Conservation (phyloP, 2,329 filamentous ascomycete genomes). For the Xylariaceae sp. region DNA sequence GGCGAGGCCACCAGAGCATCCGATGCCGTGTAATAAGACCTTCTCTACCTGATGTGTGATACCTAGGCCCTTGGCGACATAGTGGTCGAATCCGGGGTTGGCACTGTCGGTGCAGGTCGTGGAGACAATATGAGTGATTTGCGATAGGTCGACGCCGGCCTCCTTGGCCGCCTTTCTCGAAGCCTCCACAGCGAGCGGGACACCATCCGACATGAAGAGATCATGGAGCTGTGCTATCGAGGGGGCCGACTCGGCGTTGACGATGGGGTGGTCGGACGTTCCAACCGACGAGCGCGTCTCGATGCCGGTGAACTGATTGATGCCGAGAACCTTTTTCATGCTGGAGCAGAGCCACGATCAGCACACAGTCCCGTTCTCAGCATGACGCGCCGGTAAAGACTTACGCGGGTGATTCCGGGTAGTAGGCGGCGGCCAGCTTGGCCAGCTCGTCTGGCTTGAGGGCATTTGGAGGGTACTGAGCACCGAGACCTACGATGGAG, state of each 20-base stretch:
- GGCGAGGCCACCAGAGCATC: slow-evolving; percentile 58
- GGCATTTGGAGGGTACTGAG: slow-evolving; percentile 51
- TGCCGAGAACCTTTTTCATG: slow-evolving; percentile 54
- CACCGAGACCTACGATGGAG: slow-evolving; percentile 51
- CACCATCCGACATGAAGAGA: slow-evolving; percentile 48
- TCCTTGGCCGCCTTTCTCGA: slow-evolving; percentile 48
- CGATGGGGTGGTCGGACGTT: slow-evolving; percentile 51
- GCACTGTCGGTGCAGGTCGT: slow-evolving; percentile 64
- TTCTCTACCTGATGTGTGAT: slow-evolving; percentile 54
- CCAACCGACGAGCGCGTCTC: slow-evolving; percentile 56
- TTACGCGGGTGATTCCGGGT: slow-evolving; percentile 53
- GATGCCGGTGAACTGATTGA: slow-evolving; percentile 59
- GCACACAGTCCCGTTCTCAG: slow-evolving; percentile 1
- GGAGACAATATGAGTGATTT: slow-evolving; percentile 60
- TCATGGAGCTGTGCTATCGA: slow-evolving; percentile 48
- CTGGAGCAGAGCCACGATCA: slow-evolving; percentile 25
- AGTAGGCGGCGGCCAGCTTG: slow-evolving; percentile 46
- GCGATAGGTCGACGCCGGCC: slow-evolving; percentile 38
- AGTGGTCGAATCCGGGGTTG: slow-evolving; percentile 63
- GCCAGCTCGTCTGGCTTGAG: slow-evolving; percentile 45
- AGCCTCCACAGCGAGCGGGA: slow-evolving; percentile 49
- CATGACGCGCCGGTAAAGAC: slow-evolving; percentile 25
- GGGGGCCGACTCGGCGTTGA: slow-evolving; percentile 46
- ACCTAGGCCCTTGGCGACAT: slow-evolving; percentile 50
- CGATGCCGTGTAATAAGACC: slow-evolving; percentile 58